Conservation (phyloP, 208 protist genomes). For the Polymyxa betae region DNA sequence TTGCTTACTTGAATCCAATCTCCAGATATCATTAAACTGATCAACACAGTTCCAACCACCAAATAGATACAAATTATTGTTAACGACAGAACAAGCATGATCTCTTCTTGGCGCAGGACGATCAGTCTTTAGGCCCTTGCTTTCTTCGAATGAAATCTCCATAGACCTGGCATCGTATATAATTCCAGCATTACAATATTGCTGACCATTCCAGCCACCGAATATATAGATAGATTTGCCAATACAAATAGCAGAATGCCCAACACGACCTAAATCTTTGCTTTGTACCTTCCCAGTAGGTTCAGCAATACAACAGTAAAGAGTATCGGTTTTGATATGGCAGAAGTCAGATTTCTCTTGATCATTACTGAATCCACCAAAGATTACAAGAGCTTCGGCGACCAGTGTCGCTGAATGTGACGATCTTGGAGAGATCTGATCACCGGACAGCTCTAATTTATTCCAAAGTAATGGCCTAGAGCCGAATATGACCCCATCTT, state of each 20-base stretch:
- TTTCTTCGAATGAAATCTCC: not conserved
- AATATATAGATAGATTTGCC: conserved; percentile 39
- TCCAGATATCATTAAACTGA: conserved; percentile 31
- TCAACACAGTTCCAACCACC: conserved; percentile 18
- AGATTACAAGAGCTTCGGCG: not conserved
- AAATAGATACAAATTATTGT: not conserved
- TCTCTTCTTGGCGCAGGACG: not conserved
- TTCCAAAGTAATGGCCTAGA: not conserved
- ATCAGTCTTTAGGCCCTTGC: conserved; percentile 5
- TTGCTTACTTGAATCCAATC: not conserved
- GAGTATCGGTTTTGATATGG: conserved; percentile 2
- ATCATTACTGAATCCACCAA: conserved; percentile 1
- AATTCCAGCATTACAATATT: conserved; percentile 32
- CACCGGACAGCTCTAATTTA: conserved; percentile 8
- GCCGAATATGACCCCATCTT: not conserved
- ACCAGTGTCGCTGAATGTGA: conserved; percentile 47
- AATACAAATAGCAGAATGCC: conserved; percentile 7
- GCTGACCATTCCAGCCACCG: conserved; percentile 14
- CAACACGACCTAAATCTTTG: not conserved
- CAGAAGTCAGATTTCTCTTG: conserved; percentile 17
- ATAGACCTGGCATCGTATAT: conserved; percentile 1
- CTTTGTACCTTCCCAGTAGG: not conserved
- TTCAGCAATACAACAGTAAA: not conserved
- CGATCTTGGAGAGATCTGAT: not conserved
- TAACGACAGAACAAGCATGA: conserved; percentile 39